phyloP scores from a whole-genome alignment of 2,329 filamentous ascomycete species.

The Fusarium sp. region DNA sequence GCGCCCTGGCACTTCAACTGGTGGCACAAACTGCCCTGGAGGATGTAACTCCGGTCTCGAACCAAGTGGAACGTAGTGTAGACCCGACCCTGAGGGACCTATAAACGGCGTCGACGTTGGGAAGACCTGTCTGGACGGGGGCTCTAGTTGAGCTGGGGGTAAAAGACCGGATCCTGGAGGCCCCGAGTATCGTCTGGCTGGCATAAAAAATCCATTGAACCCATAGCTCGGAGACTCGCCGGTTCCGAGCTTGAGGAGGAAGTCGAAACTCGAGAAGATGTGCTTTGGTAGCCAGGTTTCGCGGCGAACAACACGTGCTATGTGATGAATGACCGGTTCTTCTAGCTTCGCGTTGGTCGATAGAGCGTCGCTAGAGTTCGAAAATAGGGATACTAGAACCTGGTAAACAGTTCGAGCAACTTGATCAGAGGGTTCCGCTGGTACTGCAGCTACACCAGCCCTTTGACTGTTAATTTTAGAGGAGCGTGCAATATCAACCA shows the following conservation, averaged over 20 bases:
- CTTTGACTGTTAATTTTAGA: slow-evolving; percentile 24
- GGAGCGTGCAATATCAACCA: slow-evolving; percentile 54
- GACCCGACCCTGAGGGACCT: slow-evolving; percentile 14
- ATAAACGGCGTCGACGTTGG: slow-evolving; percentile 22
- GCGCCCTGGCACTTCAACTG: slow-evolving; percentile 30
- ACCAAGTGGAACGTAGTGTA: slow-evolving; percentile 24
- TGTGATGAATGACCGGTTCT: slow-evolving; percentile 52
- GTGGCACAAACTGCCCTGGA: slow-evolving; percentile 22
- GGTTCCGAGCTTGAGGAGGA: slow-evolving; percentile 58
- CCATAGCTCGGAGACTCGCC: slow-evolving; percentile 50
- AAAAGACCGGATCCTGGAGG: slow-evolving; percentile 11
- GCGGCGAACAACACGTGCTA: slow-evolving; percentile 56
- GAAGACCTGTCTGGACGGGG: slow-evolving; percentile 19
- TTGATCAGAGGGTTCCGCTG: slow-evolving; percentile 33
- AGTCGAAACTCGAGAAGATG: slow-evolving; percentile 58
- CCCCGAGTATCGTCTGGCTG: slow-evolving; percentile 21
- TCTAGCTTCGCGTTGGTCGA: slow-evolving; percentile 55
- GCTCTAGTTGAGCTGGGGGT: slow-evolving; percentile 25
- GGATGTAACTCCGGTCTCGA: slow-evolving; percentile 27
- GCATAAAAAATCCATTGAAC: slow-evolving; percentile 49
- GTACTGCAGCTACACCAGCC: slow-evolving; percentile 3
- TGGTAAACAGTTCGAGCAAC: slow-evolving; percentile 60
- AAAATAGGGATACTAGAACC: slow-evolving; percentile 59
- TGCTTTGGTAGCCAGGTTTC: slow-evolving; percentile 57
- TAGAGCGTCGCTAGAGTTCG: slow-evolving; percentile 54